Base-by-base conservation (phyloP, 257 asterid species). In the Solanum tarapatanum region DNA sequence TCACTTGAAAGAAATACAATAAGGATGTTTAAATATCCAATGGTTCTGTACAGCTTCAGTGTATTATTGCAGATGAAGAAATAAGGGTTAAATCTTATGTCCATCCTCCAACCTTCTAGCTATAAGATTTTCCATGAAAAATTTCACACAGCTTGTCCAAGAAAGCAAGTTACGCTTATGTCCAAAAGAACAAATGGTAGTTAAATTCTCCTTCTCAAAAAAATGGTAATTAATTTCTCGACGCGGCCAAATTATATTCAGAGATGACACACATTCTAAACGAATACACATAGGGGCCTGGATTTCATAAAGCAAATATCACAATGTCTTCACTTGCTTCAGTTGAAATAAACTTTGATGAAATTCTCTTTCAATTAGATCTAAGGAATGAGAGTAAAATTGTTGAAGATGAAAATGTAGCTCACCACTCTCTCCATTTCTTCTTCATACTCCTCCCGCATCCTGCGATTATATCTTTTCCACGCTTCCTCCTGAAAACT, bases 401-500 rank as follows among this genome's bases (percentile, higher is more conserved):
- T 45, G 86, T 23, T 82, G 83, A 77, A 86, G 64, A 84, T 7
- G 58, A 41, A 91, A 35, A 82, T 35, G 39, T 87, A 88, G 77
- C 98, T 88, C 86, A 97, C 99, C 95, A 97, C 95, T 96, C 99
- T 93, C 92, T 95, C 99, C 97, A 93, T 92, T 93, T 95, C 99
- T 91, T 97, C 99, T 94, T 95, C 99, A 60, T 94, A 91, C 93
- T 95, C 98, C 90, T 97, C 99, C 91, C 91, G 98, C 98, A 94
- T 90, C 87, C 98, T 94, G 2, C 94, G 94, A 77, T 92, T 93
- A 91, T 95, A 93, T 92, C 94, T 95, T 91, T 88, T 97, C 94
- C 96, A 92, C 7, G 99, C 98, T 86, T 93, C 98, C 92, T 94
- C 99, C 87, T 90, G 94, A 90, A 89, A 94, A 89, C 87, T 89